phyloP scores from a whole-genome alignment of 768 basidiomycete species.

The Chiua virens region DNA sequence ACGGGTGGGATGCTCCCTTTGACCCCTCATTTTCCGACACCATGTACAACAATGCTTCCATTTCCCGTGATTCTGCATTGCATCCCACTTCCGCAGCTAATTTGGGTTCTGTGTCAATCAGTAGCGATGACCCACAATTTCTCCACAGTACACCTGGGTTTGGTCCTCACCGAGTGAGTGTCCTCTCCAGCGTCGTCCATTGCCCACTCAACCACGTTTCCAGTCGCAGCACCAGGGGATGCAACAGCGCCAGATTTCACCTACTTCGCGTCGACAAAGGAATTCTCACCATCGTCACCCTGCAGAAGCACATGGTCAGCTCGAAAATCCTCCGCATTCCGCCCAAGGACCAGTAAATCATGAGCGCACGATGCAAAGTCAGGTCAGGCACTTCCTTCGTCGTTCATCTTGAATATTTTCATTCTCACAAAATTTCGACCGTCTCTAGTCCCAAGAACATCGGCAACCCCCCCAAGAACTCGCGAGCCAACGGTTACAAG shows the following conservation, averaged over 20 bases:
- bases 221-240: neutral
- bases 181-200: neutral
- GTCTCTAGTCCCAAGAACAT: neutral
- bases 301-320: neutral
- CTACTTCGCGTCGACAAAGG: slow-evolving; percentile 9
- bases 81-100: neutral
- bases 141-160: neutral
- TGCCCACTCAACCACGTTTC: neutral
- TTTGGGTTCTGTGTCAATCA: neutral
- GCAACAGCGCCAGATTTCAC: slow-evolving; percentile 11
- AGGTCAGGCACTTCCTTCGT: slow-evolving; percentile 1
- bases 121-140: slow-evolving; percentile 1
- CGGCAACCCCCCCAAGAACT: slow-evolving; percentile 6
- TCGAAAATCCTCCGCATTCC: neutral
- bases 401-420: no score
- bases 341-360: no score
- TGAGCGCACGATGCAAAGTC: neutral
- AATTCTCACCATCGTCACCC: neutral
- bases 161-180: neutral
- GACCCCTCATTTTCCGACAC: slow-evolving; percentile 6
- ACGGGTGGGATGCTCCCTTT: slow-evolving; percentile 26
- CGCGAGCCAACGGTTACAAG: slow-evolving; percentile 22
- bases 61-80: neutral
- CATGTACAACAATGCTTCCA: neutral
- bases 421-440: neutral